These are phyloP conservation scores for Camelina neglecta DNA, from an alignment of 345 rosid species.

Conservation along the genomic window DNA sequence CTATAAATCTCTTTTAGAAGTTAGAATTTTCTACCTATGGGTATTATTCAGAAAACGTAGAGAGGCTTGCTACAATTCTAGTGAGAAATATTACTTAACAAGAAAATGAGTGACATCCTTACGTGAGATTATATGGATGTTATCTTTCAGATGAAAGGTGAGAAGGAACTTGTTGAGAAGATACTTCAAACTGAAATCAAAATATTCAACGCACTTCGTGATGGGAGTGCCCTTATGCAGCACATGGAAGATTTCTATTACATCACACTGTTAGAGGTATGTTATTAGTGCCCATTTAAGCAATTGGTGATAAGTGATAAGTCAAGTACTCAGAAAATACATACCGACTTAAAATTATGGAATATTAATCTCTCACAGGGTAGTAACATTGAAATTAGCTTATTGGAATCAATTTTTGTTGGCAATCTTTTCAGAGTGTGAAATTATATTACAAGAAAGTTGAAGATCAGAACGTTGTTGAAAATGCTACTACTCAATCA, in stretches of 20 bases:
- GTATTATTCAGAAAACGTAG: constrained; percentile 15
- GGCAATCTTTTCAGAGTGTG: constrained; percentile 60
- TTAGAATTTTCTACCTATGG: constrained; percentile 4
- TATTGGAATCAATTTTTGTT: not conserved
- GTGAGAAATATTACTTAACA: not conserved
- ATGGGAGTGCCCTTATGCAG: constrained; percentile 96
- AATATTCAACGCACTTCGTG: constrained; percentile 84
- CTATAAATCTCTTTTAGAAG: not conserved
- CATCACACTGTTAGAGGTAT: constrained; percentile 87
- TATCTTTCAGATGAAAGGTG: constrained; percentile 90
- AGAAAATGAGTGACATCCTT: not conserved
- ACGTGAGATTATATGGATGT: not conserved
- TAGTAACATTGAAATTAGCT: constrained; percentile 8
- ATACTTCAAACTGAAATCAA: constrained; percentile 90
- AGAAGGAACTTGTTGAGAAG: constrained; percentile 85
- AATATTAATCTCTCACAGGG: not conserved
- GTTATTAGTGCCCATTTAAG: not conserved
- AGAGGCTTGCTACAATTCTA: constrained; percentile 13
- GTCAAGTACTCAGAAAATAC: constrained; percentile 1
- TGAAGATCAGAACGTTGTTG: constrained; percentile 31
- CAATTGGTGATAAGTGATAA: not conserved
- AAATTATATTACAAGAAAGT: constrained; percentile 57
- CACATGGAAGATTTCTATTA: constrained; percentile 99
- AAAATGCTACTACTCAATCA: not conserved
- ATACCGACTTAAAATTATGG: not conserved